A percentile compares a stretch with the other conserved stretches of the same genome.
These are phyloP conservation scores for Nannizziopsis arthrosporioides DNA, from an alignment of 2,329 filamentous ascomycete genomes.

Conservation along the genomic window DNA sequence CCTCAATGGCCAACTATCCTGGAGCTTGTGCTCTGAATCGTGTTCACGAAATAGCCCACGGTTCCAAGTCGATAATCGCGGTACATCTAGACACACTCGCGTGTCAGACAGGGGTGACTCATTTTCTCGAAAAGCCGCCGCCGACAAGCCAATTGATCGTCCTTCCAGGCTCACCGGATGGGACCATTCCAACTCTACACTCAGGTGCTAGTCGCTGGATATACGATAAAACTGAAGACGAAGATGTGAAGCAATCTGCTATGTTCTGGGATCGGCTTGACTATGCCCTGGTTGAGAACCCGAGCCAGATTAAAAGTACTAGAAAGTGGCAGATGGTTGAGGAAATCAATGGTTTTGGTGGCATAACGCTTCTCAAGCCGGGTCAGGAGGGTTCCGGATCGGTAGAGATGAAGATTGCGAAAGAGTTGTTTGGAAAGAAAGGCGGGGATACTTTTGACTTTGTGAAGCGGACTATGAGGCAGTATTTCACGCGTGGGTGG, in stretches of 20 bases:
- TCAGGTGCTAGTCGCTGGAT: slow-evolving; percentile 33
- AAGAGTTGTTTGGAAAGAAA: slow-evolving; percentile 22
- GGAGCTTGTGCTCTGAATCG: slow-evolving; percentile 63
- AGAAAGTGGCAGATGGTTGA: slow-evolving; percentile 43
- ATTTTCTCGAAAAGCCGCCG: slow-evolving; percentile 41
- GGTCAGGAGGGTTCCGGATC: slow-evolving; percentile 21
- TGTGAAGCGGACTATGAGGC: slow-evolving; percentile 20
- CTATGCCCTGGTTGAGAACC: slow-evolving; percentile 45
- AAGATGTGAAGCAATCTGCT: slow-evolving; percentile 36
- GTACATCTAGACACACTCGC: slow-evolving; percentile 51
- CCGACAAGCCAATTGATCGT: slow-evolving; percentile 14
- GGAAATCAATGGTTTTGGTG: slow-evolving; percentile 41
- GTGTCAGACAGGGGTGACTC: slow-evolving; percentile 52
- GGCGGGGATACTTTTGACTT: slow-evolving; percentile 22
- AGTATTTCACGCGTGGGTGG: slow-evolving; percentile 36
- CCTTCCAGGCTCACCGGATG: slow-evolving; percentile 19
- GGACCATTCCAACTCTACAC: slow-evolving; percentile 13
- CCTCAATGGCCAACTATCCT: slow-evolving; percentile 87
- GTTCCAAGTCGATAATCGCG: slow-evolving; percentile 21
- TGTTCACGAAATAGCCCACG: slow-evolving; percentile 27
- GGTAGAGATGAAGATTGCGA: slow-evolving; percentile 28
- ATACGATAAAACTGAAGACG: slow-evolving; percentile 51
- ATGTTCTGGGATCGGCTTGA: slow-evolving; percentile 49
- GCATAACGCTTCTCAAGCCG: slow-evolving; percentile 39
- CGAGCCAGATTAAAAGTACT: slow-evolving; percentile 19